Percentiles rank a stretch among this genome's conserved stretches.
Conservation (phyloP, 2,329 filamentous ascomycete genomes). For the Arthrobotrys entomopaga region DNA sequence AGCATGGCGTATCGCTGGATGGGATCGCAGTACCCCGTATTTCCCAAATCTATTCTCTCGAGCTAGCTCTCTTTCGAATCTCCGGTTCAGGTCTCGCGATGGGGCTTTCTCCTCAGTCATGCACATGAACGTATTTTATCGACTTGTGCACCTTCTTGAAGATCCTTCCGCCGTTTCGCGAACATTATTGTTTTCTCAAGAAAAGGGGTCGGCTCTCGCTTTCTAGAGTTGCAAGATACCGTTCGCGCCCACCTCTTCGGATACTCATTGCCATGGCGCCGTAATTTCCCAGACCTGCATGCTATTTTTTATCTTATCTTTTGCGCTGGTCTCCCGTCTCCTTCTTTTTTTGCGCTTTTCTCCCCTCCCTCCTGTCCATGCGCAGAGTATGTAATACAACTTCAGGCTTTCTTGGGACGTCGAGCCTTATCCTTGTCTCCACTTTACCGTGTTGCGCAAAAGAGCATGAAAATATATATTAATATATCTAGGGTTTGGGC, state of each 20-base stretch:
- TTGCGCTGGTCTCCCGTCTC: conserved; percentile 2
- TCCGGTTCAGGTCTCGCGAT: too few relatives aligned
- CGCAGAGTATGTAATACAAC: too few relatives aligned
- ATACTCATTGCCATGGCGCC: conserved; percentile 35
- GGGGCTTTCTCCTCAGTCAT: background rate
- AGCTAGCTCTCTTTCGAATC: too few relatives aligned
- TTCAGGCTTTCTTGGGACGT: too few relatives aligned
- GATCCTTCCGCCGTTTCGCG: conserved; percentile 23
- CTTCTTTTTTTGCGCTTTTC: background rate
- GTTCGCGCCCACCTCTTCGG: conserved; percentile 43
- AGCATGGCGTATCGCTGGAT: background rate
- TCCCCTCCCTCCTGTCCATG: too few relatives aligned
- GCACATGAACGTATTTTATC: background rate
- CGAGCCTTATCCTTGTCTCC: background rate
- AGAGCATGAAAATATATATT: too few relatives aligned
- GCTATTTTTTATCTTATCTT: conserved; percentile 29
- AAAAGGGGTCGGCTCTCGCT: conserved; percentile 36
- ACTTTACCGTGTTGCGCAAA: background rate
- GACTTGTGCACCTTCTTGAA: conserved; percentile 11
- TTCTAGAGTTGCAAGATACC: conserved; percentile 40
- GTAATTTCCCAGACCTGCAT: conserved; percentile 34
- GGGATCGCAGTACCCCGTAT: background rate
- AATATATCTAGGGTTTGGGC: conserved; percentile 6
- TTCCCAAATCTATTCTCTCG: too few relatives aligned
- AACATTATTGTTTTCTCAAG: background rate